Conservation (phyloP, 306 rosid species). For the Dalbergia cultrata region DNA sequence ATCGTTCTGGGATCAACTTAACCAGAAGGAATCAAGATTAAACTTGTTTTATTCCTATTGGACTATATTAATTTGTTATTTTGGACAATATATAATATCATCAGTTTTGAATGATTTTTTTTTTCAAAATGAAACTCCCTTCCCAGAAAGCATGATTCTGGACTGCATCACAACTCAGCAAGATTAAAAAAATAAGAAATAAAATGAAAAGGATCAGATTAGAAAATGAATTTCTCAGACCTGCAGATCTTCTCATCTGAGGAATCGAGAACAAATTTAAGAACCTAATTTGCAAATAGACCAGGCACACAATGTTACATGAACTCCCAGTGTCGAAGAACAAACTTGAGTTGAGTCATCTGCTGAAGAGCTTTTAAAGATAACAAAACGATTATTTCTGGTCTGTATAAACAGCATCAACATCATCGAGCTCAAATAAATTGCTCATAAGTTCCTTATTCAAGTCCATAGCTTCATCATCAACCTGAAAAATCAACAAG, state of each 20-base stretch:
- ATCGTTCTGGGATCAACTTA: background rate
- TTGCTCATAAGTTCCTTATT: conserved; percentile 85
- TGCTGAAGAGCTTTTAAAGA: conserved; percentile 44
- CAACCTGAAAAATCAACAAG: conserved; percentile 71
- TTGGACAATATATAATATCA: conserved; percentile 29
- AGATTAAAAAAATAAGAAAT: background rate
- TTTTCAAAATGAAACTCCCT: conserved; percentile 34
- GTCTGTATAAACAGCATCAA: conserved; percentile 94
- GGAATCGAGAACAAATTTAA: conserved; percentile 24
- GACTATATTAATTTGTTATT: conserved; percentile 3
- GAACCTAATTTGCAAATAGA: conserved; percentile 41
- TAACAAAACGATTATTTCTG: conserved; percentile 61
- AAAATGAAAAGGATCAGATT: conserved; percentile 16
- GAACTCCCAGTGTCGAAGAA: conserved; percentile 29
- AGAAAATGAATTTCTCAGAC: conserved; percentile 31
- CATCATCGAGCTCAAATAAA: conserved; percentile 94
- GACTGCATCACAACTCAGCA: background rate
- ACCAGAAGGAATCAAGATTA: conserved; percentile 37
- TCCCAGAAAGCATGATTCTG: conserved; percentile 37
- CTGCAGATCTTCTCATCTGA: conserved; percentile 37
- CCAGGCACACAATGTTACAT: conserved; percentile 30
- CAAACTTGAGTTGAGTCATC: conserved; percentile 41
- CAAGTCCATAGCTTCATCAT: conserved; percentile 91
- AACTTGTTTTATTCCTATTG: conserved; percentile 20
- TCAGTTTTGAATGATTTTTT: conserved; percentile 26